Percentiles rank a stretch among this genome's conserved stretches.
These are phyloP conservation scores for Periconia digitata DNA, from an alignment of 2,329 filamentous ascomycete species.

Conservation along the genomic window DNA sequence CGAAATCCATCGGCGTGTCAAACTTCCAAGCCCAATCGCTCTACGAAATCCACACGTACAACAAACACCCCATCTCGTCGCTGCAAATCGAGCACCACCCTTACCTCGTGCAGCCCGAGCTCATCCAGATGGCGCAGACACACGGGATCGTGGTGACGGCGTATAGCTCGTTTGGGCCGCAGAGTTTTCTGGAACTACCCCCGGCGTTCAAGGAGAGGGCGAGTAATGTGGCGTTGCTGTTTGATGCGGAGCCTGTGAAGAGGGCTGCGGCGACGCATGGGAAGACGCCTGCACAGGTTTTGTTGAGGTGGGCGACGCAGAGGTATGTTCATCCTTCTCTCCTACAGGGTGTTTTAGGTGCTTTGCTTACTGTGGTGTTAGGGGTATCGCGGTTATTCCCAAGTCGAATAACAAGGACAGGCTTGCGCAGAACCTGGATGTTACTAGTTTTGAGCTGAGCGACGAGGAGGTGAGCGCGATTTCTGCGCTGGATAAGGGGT, in stretches of 20 bases:
- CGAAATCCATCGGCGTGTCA: conserved; percentile 50
- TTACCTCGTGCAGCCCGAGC: conserved; percentile 16
- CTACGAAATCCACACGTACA: conserved; percentile 56
- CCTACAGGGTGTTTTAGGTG: background rate
- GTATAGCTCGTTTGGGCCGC: conserved; percentile 32
- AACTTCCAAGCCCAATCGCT: conserved; percentile 36
- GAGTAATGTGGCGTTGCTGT: conserved; percentile 63
- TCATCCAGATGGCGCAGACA: conserved; percentile 19
- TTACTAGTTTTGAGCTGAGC: conserved; percentile 23
- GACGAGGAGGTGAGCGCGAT: conserved; percentile 26
- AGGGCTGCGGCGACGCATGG: conserved; percentile 67
- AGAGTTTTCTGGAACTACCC: conserved; percentile 72
- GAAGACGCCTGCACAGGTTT: conserved; percentile 75
- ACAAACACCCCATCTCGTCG: conserved; percentile 15
- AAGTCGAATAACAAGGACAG: conserved; percentile 25
- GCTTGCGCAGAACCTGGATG: conserved; percentile 35
- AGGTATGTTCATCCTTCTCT: conserved; percentile 24
- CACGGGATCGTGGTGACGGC: conserved; percentile 21
- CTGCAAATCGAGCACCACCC: conserved; percentile 26
- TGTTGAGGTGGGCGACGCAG: conserved; percentile 85
- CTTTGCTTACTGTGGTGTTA: conserved; percentile 49
- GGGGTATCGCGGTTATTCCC: conserved; percentile 24
- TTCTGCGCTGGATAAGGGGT: conserved; percentile 35
- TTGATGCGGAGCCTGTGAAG: conserved; percentile 69
- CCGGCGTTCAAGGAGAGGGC: conserved; percentile 67